These are phyloP conservation scores for Posidonia australis DNA, from an alignment of 106 monocot genomes.

Conservation along the genomic window DNA sequence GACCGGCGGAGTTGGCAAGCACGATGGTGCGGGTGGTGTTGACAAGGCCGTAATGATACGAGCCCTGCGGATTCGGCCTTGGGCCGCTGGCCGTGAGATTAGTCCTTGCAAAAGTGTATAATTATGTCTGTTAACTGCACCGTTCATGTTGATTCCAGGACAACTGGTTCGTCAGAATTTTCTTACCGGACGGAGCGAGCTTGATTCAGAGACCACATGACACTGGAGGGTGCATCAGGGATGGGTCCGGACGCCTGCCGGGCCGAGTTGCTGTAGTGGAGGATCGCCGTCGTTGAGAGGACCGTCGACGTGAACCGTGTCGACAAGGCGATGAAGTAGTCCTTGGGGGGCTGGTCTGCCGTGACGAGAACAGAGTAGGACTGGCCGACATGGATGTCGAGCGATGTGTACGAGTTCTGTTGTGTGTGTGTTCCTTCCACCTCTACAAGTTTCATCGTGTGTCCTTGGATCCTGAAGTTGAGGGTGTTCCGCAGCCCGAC, in stretches of 20 bases:
- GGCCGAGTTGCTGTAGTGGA: slow-evolving; percentile 11
- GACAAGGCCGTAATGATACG: slow-evolving; percentile 19
- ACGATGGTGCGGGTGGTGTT: slow-evolving; percentile 10
- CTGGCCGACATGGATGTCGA: slow-evolving; percentile 18
- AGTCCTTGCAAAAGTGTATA: slow-evolving; percentile 4
- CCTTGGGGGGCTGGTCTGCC: slow-evolving; percentile 9
- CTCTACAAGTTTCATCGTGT: slow-evolving; percentile 15
- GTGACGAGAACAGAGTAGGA: slow-evolving; percentile 17
- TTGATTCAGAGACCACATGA: slow-evolving; percentile 16
- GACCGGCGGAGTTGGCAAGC: slow-evolving; percentile 11
- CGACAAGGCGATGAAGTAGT: slow-evolving; percentile 14
- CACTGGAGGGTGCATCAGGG: slow-evolving; percentile 12
- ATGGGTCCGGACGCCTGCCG: neutral
- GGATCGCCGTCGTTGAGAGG: slow-evolving; percentile 7
- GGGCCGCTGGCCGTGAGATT: slow-evolving; percentile 23
- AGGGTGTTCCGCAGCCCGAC: slow-evolving; percentile 13
- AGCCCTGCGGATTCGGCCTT: slow-evolving; percentile 19
- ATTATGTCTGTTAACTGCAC: neutral
- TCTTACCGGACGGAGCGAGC: slow-evolving; percentile 15
- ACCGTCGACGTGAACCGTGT: slow-evolving; percentile 5
- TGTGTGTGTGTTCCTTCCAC: slow-evolving; percentile 18
- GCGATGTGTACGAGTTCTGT: slow-evolving; percentile 11
- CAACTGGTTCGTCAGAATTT: neutral
- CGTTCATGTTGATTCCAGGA: neutral
- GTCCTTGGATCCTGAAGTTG: slow-evolving; percentile 17